Evolutionary conservation across 1,284 basidiomycete species (phyloP), one percentile per base, ranked within the genome.

Genomic region (Apiotrichum veenhuisii): DNA sequence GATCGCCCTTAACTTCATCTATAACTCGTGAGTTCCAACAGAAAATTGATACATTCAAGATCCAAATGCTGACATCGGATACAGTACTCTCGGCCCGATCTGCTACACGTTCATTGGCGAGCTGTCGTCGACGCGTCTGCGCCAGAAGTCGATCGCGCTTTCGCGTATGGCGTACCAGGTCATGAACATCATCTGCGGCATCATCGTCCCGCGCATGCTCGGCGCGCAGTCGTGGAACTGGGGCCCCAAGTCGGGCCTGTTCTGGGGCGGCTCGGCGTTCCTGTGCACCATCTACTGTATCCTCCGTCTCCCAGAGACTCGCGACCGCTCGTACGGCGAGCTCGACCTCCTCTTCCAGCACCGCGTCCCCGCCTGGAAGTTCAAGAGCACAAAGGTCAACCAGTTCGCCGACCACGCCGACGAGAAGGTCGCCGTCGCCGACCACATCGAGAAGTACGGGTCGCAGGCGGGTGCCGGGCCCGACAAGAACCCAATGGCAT

Each of bases 61-160:
- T n/a, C n/a, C n/a, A n/a, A n/a, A n/a, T n/a, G n/a, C n/a, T n/a
- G n/a, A n/a, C n/a, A n/a, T 27, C 14, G 27, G 23, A 15, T 27
- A 15, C 25, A 47, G 45, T 5, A 47, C 55, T 4, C 54, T 68
- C 22, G 66, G 66, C 22, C 66, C 66, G 40, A 55, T 66, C n/a
- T 68, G 64, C 41, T 53, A 57, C 57, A 46, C 50, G 2, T 25
- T 59, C 38, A 52, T 59, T 15, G 68, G 72, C 26, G 77, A 78
- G 48, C 62, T 77, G 30, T 61, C 67, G 0, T 73, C 74, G n/a
- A 77, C 74, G 5, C 68, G 75, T 18, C 65, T 78, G 2, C 51
- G 59, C 41, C 50, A 57, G 26, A 81, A 80, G 67, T 75, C 80
- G 1, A 74, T 81, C 63, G 80, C 74, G 1, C 73, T 81, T 23